Percentiles rank a stretch among this genome's conserved stretches.
These are phyloP conservation scores for Alternaria ethzedia DNA, from an alignment of 2,329 filamentous ascomycete species.

Conservation along the genomic window DNA sequence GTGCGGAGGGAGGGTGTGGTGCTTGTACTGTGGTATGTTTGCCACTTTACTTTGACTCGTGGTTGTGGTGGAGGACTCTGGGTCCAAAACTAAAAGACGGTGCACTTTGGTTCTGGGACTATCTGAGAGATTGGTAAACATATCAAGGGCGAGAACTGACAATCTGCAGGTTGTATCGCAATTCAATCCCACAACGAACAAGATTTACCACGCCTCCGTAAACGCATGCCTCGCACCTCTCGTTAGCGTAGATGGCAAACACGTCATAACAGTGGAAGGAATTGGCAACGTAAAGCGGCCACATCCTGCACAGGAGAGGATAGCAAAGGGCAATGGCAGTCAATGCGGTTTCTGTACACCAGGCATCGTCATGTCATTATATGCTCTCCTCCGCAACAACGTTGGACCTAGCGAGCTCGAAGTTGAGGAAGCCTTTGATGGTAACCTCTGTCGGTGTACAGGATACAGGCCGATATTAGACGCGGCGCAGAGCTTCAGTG, in stretches of 20 bases:
- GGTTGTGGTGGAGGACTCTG: background rate
- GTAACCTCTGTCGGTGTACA: slow-evolving; percentile 93
- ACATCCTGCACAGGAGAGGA: slow-evolving; percentile 87
- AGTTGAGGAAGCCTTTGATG: slow-evolving; percentile 95
- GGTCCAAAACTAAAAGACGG: background rate
- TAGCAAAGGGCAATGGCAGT: slow-evolving; percentile 89
- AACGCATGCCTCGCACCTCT: slow-evolving; percentile 95
- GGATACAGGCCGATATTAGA: slow-evolving; percentile 94
- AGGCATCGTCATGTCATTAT: slow-evolving; percentile 96
- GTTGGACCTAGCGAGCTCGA: slow-evolving; percentile 77
- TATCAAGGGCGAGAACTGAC: slow-evolving; percentile 4
- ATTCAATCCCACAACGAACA: slow-evolving; percentile 87
- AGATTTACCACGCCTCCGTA: slow-evolving; percentile 94
- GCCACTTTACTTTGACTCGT: background rate
- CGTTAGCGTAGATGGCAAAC: slow-evolving; percentile 93
- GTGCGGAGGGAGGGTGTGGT: slow-evolving; percentile 94
- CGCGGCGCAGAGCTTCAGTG: slow-evolving; percentile 87
- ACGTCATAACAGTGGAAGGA: slow-evolving; percentile 96
- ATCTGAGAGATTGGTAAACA: background rate
- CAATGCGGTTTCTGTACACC: slow-evolving; percentile 97
- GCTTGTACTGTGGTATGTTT: slow-evolving; percentile 83
- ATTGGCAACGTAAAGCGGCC: slow-evolving; percentile 88
- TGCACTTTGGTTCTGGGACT: background rate
- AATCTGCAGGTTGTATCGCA: slow-evolving; percentile 75
- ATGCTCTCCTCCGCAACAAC: slow-evolving; percentile 88